These are phyloP conservation scores for Tolypocladium inflatum DNA, from an alignment of 2,329 filamentous ascomycete species.

Conservation along the genomic window DNA sequence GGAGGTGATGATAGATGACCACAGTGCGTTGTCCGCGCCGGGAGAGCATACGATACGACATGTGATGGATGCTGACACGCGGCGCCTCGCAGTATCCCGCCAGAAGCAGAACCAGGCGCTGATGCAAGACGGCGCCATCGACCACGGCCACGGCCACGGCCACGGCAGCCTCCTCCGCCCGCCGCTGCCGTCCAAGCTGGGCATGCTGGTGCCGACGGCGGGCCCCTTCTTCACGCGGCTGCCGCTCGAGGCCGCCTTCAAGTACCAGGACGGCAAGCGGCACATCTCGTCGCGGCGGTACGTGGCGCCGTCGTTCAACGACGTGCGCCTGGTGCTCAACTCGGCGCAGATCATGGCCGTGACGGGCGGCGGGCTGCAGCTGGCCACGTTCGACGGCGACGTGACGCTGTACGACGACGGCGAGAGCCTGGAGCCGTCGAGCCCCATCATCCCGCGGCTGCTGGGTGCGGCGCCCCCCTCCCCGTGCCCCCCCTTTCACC, in stretches of 20 bases:
- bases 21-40: conserved; percentile 54
- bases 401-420: conserved; percentile 94
- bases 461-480: conserved; percentile 26
- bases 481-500: not conserved
- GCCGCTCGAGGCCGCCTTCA: conserved; percentile 81
- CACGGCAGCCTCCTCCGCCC: conserved; percentile 42
- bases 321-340: conserved; percentile 86
- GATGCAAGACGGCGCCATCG: not conserved
- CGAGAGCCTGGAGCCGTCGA: conserved; percentile 62
- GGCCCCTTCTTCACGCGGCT: conserved; percentile 91
- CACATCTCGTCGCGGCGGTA: conserved; percentile 87
- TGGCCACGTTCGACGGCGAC: conserved; percentile 96
- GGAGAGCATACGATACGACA: too few relatives aligned
- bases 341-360: conserved; percentile 90
- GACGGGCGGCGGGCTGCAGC: conserved; percentile 65
- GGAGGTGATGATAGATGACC: conserved; percentile 82
- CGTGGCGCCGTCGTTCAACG: conserved; percentile 94
- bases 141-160: not conserved
- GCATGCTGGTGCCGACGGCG: conserved; percentile 80
- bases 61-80: not conserved
- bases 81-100: conserved; percentile 49
- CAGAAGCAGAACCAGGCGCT: conserved; percentile 34
- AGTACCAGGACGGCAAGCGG: conserved; percentile 75
- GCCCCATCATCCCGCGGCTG: conserved; percentile 63
- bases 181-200: conserved; percentile 67